Evolutionary conservation across 169 alveolate species (phyloP).

Genomic region (Besnoitia besnoiti): DNA sequence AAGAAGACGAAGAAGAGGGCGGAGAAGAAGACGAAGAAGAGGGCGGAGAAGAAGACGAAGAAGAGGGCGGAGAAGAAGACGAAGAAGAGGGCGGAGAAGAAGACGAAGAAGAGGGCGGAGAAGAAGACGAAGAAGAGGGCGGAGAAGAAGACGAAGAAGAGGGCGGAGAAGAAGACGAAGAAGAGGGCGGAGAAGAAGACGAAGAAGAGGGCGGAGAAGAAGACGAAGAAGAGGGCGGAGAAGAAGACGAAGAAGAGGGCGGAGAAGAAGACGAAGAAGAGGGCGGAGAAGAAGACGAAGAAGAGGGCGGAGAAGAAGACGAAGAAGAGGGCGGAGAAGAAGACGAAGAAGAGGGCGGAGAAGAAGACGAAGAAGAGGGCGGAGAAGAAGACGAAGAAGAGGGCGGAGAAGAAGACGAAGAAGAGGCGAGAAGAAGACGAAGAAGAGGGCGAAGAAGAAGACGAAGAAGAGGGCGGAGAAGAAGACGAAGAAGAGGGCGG

Average conservation of each 20-base stretch:
- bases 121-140: not conserved
- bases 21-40: not conserved
- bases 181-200: not conserved
- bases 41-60: too few relatives aligned
- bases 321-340: not conserved
- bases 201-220: not conserved
- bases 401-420: not conserved
- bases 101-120: not conserved
- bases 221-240: not conserved
- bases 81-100: not conserved
- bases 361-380: not conserved
- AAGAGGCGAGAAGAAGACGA: too few relatives aligned
- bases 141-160: too few relatives aligned
- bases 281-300: not conserved
- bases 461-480: not conserved
- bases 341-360: not conserved
- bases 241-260: too few relatives aligned
- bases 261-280: not conserved
- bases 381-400: not conserved
- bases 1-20: not conserved
- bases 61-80: not conserved
- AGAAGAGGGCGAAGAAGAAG: not conserved
- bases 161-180: not conserved
- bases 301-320: not conserved
- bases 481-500: too few relatives aligned